Evolutionary conservation across 768 basidiomycete species (phyloP), one percentile per base, ranked within the genome.

Genomic region (Neoboletus brunneissimus): DNA sequence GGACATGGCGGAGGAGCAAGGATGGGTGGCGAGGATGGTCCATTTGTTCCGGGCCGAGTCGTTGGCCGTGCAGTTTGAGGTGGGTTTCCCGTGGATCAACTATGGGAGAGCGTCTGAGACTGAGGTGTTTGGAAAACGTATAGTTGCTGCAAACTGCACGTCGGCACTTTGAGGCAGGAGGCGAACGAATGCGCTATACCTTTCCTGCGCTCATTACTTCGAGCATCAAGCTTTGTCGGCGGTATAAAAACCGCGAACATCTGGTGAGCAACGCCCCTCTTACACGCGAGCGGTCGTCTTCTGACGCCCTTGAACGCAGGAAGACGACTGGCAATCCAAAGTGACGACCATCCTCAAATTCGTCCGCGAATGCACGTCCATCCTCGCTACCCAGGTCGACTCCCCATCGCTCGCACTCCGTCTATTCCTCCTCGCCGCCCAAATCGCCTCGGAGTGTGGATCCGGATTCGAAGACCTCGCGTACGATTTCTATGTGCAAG

Each of bases 11-110:
- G 97, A 99, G 71, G 97, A 99, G 71, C 97, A 99, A 66, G 97
- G 97, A 0, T 99, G 97, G 97, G 85, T 98, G 16, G 96, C 97
- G 40, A 78, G 96, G 59, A 98, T 98, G 92, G 90, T 98, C 3
- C 97, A 99, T 77, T 71, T 98, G 32, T 97, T 98, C 84, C 78
- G 87, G 22, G 82, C 91, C 0, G 93, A 97, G 49, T 89, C 91
- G 27, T 71, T 98, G 60, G 89, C 83, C 62, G 83, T 87, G 15
- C 97, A 99, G 66, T 96, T 94, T 61, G 88, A 94, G 81, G 95
- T 91, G 57, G 27, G 84, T 43, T 23, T 32, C 3, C 15, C 5
- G 0, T 12, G 10, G 22, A 40, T 31, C 25, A 25, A 25, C 25
- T 16, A 2, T 2, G 5, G 6, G 15, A 10, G 20, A 29, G 31